Evolutionary conservation across 164 flowering plant species (phyloP).

Genomic region (Magnolia officinalis): DNA sequence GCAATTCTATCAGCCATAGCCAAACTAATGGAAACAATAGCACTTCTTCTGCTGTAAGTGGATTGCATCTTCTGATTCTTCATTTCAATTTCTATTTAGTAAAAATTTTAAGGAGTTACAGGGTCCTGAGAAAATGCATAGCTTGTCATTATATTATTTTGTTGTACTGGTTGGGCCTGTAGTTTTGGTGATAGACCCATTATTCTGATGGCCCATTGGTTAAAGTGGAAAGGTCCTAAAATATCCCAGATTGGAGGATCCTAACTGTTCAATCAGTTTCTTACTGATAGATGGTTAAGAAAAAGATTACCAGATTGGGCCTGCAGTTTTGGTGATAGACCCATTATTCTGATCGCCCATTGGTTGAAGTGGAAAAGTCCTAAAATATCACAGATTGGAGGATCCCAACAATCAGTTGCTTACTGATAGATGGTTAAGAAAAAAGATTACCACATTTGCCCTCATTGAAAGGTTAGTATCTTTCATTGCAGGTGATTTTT

Average conservation of each 20-base stretch:
- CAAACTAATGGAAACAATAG: conserved; percentile 18
- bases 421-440: neutral
- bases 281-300: neutral
- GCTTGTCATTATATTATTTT: too few species aligned
- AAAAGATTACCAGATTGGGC: neutral
- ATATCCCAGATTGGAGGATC: neutral
- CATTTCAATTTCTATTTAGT: neutral
- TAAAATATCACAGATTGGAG: neutral
- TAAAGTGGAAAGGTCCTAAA: neutral
- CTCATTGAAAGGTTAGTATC: neutral
- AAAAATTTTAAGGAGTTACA: neutral
- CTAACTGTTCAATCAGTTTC: neutral
- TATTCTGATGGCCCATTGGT: neutral
- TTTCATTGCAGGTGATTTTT: neutral
- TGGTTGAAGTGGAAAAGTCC: neutral
- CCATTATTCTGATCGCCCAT: neutral
- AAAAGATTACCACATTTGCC: neutral
- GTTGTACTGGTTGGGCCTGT: neutral
- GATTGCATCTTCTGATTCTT: neutral
- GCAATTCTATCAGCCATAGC: conserved; percentile 26
- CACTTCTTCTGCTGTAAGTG: conserved; percentile 30
- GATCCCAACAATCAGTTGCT: neutral
- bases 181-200: neutral
- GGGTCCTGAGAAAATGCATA: neutral
- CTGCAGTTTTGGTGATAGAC: too few species aligned